Conservation (phyloP, 2,329 filamentous ascomycete genomes). For the Cercospora nicotianae region DNA sequence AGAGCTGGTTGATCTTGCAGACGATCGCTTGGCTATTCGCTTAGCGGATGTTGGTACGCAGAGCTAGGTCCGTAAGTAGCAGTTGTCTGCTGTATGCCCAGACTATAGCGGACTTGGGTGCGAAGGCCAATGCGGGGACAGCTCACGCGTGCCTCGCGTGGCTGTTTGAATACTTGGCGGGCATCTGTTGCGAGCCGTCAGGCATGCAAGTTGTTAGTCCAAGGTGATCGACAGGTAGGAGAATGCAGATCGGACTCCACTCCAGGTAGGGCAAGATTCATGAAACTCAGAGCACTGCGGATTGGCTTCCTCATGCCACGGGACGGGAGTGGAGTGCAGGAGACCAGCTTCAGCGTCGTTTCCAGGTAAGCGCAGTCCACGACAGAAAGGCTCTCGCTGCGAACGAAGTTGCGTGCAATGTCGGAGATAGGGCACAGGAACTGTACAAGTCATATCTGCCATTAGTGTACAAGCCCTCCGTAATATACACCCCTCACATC, state of each 20-base stretch:
- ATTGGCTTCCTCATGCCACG: background rate
- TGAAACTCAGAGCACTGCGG: background rate
- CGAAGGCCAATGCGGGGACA: background rate
- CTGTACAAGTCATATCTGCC: background rate
- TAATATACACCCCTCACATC: slow-evolving; percentile 98
- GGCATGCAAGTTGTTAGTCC: background rate
- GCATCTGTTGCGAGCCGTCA: background rate
- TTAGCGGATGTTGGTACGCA: background rate
- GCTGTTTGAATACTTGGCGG: background rate
- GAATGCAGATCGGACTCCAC: background rate
- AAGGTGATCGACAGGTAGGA: background rate
- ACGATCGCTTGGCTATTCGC: background rate
- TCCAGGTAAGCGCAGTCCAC: background rate
- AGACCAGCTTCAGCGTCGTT: background rate
- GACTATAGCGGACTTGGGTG: background rate
- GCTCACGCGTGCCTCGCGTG: background rate
- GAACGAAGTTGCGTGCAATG: background rate
- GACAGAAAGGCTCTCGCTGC: background rate
- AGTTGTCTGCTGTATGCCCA: background rate
- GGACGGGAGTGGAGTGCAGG: background rate
- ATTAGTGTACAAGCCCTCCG: slow-evolving; percentile 67
- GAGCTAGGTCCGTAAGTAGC: background rate
- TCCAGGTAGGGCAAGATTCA: background rate
- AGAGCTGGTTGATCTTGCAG: background rate
- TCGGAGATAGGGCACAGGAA: too few species aligned